These are phyloP conservation scores for Starmerella cellae DNA, from an alignment of 805 yeast species.

Conservation along the genomic window DNA sequence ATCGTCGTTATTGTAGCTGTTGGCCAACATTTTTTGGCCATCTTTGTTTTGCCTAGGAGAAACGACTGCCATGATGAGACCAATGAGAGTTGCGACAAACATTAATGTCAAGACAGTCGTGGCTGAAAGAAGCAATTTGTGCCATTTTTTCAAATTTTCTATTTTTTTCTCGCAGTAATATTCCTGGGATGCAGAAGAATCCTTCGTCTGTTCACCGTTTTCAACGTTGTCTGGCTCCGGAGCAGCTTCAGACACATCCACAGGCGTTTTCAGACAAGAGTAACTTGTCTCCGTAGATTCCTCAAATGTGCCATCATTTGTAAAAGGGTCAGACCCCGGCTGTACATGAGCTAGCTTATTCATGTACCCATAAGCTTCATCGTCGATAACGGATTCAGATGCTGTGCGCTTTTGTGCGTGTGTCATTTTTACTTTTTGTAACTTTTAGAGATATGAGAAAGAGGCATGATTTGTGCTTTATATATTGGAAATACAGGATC, in stretches of 20 bases:
- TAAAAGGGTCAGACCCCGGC: background rate
- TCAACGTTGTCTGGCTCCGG: slow-evolving; percentile 11
- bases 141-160: background rate
- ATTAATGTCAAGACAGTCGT: slow-evolving; percentile 1
- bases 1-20: background rate
- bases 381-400: background rate
- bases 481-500: too few species aligned
- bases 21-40: background rate
- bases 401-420: background rate
- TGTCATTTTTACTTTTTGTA: background rate
- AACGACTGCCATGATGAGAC: slow-evolving; percentile 4
- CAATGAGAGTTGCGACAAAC: slow-evolving; percentile 5
- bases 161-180: background rate
- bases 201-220: background rate
- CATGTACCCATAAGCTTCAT: background rate
- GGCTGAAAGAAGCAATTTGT: background rate
- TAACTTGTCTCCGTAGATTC: background rate
- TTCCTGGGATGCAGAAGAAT: background rate
- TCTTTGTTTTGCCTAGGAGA: background rate
- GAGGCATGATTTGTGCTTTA: too few species aligned
- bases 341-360: background rate
- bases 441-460: too few species aligned
- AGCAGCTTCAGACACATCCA: background rate
- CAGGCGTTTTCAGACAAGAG: background rate
- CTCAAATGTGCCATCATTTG: background rate